These are phyloP conservation scores for Gracilaria caudata DNA, from an alignment of 23 red algal species.

Conservation along the genomic window DNA sequence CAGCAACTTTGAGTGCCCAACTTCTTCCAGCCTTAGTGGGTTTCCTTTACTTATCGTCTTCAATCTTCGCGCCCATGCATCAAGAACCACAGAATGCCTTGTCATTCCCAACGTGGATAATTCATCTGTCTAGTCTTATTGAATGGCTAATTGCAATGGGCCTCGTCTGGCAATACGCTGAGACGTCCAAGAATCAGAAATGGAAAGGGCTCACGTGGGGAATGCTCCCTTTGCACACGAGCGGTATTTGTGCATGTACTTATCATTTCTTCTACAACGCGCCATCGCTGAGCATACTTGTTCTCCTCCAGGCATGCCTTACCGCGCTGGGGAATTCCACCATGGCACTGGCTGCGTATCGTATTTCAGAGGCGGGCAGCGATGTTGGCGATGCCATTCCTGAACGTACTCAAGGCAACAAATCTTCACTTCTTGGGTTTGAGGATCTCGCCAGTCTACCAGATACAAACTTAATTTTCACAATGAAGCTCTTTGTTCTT, in stretches of 20 bases:
- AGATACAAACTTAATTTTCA: conserved; percentile 45
- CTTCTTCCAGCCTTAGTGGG: neutral
- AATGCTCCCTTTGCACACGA: conserved; percentile 85
- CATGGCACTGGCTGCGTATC: conserved; percentile 49
- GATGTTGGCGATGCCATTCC: neutral
- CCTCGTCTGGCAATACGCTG: conserved; percentile 73
- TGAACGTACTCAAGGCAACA: neutral
- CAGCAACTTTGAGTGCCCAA: neutral
- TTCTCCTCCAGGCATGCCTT: conserved; percentile 69
- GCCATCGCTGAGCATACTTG: conserved; percentile 49
- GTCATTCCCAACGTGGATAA: conserved; percentile 80
- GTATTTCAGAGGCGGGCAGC: conserved; percentile 28
- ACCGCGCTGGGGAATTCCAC: conserved; percentile 75
- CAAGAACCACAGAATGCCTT: conserved; percentile 78
- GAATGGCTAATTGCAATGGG: conserved; percentile 88
- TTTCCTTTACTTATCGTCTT: neutral
- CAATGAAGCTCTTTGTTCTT: conserved; percentile 45
- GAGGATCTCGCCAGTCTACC: conserved; percentile 17
- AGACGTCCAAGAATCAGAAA: conserved; percentile 12
- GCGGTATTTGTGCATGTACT: conserved; percentile 77
- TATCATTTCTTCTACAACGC: conserved; percentile 87
- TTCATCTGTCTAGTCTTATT: conserved; percentile 75
- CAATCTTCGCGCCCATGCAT: conserved; percentile 10
- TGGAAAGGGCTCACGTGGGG: conserved; percentile 88
- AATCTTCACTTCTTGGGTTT: conserved; percentile 32